Evolutionary conservation across 495 filamentous ascomycete genomes (phyloP), one percentile per base, ranked within the genome.

Genomic region (Lasiosphaeriaceae sp.): DNA sequence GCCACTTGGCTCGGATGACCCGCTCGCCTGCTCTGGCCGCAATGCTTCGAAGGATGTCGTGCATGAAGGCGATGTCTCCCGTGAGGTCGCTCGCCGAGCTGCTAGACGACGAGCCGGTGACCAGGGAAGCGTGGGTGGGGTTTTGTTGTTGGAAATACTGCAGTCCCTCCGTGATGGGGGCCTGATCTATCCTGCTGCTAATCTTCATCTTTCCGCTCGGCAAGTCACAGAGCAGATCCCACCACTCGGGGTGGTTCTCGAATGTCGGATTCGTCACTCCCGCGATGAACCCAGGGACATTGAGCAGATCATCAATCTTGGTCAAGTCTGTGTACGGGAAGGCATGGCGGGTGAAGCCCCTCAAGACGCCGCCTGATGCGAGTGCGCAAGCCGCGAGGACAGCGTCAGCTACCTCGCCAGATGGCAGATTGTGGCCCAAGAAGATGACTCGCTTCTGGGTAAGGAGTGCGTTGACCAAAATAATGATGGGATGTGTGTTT

Each of bases 271-370:
- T 99, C 2, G 94, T 99, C 17, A 99, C 94, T 56, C 94, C 94
- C 19, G 94, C 94, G 65, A 99, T 95, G 68, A 99, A 99, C 8
- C 94, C 94, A 19, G 95, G 92, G 1, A 99, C 95, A 58, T 90
- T 89, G 29, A 97, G 79, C 6, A 99, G 82, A 67, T 97, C 94
- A 62, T 99, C 94, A 48, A 99, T 90, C 71, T 99, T 99, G 44
- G 90, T 96, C 20, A 99, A 80, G 71, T 99, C 94, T 7, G 94
- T 99, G 68, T 99, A 99, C 6, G 94, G 94, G 67, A 99, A 99
- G 14, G 95, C 95, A 74, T 96, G 90, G n/a, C 94, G 84, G 19
- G 92, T 96, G 72, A 97, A 97, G 21, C 95, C 94, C 43, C 90
- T 77, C 17, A 99, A 77, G n/a, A 96, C 79, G 21, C 95, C 94